phyloP scores from a whole-genome alignment of 108 stramenopile species.

The Tribonema minus region DNA sequence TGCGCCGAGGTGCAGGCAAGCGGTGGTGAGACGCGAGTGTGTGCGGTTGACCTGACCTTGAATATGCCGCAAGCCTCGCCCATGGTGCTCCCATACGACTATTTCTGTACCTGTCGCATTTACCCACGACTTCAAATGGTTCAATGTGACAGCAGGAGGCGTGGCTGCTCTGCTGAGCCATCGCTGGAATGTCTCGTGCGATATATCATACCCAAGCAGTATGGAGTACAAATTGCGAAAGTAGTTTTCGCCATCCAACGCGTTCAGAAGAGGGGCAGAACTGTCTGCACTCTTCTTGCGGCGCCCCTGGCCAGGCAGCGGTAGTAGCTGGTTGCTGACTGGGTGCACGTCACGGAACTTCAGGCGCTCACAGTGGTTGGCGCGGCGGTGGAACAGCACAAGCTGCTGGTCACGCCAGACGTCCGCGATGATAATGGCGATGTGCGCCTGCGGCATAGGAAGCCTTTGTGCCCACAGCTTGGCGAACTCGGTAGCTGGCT shows the following conservation, averaged over 20 bases:
- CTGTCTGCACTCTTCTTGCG: neutral
- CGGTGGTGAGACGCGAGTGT: too few species aligned
- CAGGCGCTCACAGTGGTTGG: neutral
- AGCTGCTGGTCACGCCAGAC: neutral
- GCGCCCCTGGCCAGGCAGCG: neutral
- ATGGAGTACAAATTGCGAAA: constrained; percentile 3
- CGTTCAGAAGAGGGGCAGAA: neutral
- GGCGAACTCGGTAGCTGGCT: neutral
- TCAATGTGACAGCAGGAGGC: neutral
- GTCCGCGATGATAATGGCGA: neutral
- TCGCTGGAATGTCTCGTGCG: neutral
- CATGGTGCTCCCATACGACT: constrained; percentile 1
- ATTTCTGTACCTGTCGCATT: neutral
- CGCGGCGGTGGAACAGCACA: neutral
- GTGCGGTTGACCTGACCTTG: too few species aligned
- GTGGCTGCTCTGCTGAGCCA: neutral
- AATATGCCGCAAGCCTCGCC: neutral
- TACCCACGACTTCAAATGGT: neutral
- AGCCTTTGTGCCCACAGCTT: neutral
- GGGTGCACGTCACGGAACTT: neutral
- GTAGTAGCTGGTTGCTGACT: neutral
- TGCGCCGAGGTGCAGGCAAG: constrained; percentile 1
- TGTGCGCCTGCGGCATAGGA: neutral
- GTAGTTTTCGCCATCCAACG: constrained; percentile 8
- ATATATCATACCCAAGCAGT: neutral